Base-by-base conservation (phyloP, 805 yeast species). In the Saccharomycopsis sp. region DNA sequence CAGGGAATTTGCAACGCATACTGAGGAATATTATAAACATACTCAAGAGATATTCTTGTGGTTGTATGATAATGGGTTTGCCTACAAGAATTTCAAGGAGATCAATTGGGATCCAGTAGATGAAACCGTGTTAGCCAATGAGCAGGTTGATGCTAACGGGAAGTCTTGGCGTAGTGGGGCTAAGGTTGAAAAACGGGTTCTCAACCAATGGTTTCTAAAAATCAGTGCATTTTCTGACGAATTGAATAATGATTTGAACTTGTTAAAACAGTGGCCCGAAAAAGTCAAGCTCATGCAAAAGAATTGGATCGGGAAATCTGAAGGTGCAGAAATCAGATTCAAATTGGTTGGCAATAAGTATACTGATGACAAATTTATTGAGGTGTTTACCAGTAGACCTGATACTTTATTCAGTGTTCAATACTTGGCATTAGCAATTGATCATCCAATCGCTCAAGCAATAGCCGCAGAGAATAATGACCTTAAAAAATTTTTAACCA, bases 81-180 rank as follows among this genome's bases (percentile, higher is more conserved):
- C 97, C 0, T 90, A 93, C 57, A 72, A 89, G 52, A 80, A 81
- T 38, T 79, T 79, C 39, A 95, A 96, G 0, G 88, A 81, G 54
- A 93, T 93, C 48, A 93, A 93, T 58, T 93, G 98, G 98, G 98
- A 93, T 62, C 98, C 98, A 0, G 76, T 93, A 0, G 98, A 93
- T 56, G 75, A 82, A 52, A 93, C 98, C 0, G 98, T 93, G 1
- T 68, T 93, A 48, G 98, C 98, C 2, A 93, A 84, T 59, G 98
- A 93, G 63, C 98, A 93, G 62, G 97, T 93, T 2, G 98, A 93
- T 60, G 61, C 81, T 1, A 75, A 85, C 37, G 98, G 98, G 1
- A 70, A 79, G 44, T 87, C 97, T 0, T 93, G 98, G 98, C 75
- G 98, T 61, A 87, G 96, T 2, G 98, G 98, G 3, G 98, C 97